Evolutionary conservation across 2,329 filamentous ascomycete genomes (phyloP).

Genomic region (Curvularia eragrostidis): DNA sequence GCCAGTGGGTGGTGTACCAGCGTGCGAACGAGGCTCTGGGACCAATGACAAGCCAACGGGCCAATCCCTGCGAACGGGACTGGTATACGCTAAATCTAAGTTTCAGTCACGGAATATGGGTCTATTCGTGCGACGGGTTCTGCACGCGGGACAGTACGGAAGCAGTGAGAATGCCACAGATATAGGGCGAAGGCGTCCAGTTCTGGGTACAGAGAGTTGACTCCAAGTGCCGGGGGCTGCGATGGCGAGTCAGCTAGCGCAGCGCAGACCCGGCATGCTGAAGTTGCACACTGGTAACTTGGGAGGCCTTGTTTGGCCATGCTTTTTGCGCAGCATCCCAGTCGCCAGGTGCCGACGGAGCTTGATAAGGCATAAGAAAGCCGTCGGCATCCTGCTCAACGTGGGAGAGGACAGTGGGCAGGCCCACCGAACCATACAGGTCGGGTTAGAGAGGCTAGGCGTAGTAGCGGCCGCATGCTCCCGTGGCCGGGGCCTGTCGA

Average conservation of each 20-base stretch:
- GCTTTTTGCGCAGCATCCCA: not conserved
- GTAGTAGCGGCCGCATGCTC: conserved; percentile 4
- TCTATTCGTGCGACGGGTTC: conserved; percentile 7
- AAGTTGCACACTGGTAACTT: not conserved
- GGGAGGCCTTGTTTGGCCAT: not conserved
- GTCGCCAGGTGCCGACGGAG: not conserved
- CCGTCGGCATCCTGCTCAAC: not conserved
- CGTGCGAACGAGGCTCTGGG: not conserved
- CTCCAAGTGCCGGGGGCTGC: conserved; percentile 11
- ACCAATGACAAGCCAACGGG: not conserved
- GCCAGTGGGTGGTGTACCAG: not conserved
- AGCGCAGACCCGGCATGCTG: not conserved
- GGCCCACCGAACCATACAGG: conserved; percentile 1
- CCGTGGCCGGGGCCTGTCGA: conserved; percentile 2
- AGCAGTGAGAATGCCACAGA: not conserved
- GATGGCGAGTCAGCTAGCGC: conserved; percentile 7
- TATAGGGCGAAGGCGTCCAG: not conserved
- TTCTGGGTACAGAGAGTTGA: not conserved
- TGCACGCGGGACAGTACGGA: not conserved
- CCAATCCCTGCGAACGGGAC: not conserved
- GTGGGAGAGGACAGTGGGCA: not conserved
- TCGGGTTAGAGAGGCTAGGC: not conserved
- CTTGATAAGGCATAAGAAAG: not conserved
- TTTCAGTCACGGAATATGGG: conserved; percentile 9
- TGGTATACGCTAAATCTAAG: not conserved